phyloP scores from a whole-genome alignment of 2,329 filamentous ascomycete species.

The Balansia obtecta region DNA sequence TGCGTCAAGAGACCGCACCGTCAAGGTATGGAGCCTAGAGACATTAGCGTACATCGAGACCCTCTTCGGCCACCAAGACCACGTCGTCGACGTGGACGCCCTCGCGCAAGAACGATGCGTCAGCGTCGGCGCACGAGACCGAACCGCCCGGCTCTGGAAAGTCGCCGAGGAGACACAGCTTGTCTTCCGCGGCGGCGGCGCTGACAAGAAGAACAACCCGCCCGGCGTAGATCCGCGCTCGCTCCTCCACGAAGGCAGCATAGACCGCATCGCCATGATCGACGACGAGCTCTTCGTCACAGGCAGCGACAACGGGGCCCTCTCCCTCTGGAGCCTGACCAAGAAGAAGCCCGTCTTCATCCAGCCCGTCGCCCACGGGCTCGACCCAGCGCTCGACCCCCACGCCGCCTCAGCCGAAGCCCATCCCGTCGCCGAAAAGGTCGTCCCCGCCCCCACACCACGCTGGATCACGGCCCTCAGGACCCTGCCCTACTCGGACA shows the following conservation, averaged over 20 bases:
- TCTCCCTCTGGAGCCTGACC: conserved; percentile 77
- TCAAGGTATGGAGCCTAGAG: conserved; percentile 91
- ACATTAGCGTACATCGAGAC: conserved; percentile 92
- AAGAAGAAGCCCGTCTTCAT: conserved; percentile 92
- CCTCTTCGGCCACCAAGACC: conserved; percentile 89
- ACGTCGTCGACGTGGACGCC: conserved; percentile 72
- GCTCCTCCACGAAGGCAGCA: conserved; percentile 63
- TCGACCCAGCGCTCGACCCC: conserved; percentile 58
- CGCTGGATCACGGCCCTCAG: conserved; percentile 84
- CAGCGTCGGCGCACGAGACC: conserved; percentile 80
- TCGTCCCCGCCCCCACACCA: conserved; percentile 53
- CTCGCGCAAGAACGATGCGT: conserved; percentile 80
- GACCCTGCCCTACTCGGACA: conserved; percentile 78
- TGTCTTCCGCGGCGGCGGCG: conserved; percentile 78
- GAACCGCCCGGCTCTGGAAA: conserved; percentile 90
- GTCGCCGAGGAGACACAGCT: conserved; percentile 91
- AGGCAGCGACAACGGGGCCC: conserved; percentile 77
- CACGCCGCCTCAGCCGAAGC: conserved; percentile 62
- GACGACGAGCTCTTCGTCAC: conserved; percentile 85
- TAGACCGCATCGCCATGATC: conserved; percentile 84
- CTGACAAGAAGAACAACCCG: conserved; percentile 40
- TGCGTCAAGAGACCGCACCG: conserved; percentile 77
- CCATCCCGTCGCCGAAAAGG: conserved; percentile 41
- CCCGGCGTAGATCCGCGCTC: conserved; percentile 35
- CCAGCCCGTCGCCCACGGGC: conserved; percentile 68